phyloP scores from a whole-genome alignment of 768 basidiomycete species.

The Rickenella mellea region DNA sequence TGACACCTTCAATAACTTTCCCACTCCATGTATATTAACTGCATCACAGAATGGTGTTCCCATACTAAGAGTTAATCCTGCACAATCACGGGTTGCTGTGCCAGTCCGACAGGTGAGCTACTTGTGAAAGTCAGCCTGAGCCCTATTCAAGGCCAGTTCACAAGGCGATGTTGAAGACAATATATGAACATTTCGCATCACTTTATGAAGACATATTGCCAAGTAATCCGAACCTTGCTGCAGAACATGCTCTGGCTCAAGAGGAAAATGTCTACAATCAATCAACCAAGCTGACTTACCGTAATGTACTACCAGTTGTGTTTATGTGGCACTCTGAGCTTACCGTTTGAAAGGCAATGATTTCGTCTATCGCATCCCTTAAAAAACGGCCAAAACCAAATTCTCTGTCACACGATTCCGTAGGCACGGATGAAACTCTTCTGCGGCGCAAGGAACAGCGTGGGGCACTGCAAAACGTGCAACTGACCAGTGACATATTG shows the following conservation, averaged over 20 bases:
- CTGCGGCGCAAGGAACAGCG: slow-evolving; percentile 43
- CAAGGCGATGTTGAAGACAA: slow-evolving; percentile 63
- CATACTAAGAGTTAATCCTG: slow-evolving; percentile 53
- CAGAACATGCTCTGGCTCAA: slow-evolving; percentile 73
- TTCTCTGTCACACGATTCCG: slow-evolving; percentile 52
- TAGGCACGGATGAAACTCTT: slow-evolving; percentile 68
- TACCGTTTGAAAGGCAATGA: slow-evolving; percentile 34
- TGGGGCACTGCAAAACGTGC: slow-evolving; percentile 43
- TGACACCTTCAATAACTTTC: not conserved
- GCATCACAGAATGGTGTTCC: slow-evolving; percentile 47
- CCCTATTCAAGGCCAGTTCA: not conserved
- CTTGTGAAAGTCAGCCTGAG: not conserved
- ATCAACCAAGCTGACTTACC: slow-evolving; percentile 72
- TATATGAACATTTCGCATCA: slow-evolving; percentile 64
- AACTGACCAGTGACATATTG: slow-evolving; percentile 42
- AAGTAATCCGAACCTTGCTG: slow-evolving; percentile 49
- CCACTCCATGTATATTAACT: slow-evolving; percentile 5
- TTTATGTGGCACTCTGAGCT: slow-evolving; percentile 2
- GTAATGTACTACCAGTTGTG: slow-evolving; percentile 42
- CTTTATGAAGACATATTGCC: slow-evolving; percentile 54
- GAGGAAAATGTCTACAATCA: slow-evolving; percentile 73
- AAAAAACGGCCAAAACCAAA: slow-evolving; percentile 49
- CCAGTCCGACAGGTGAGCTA: slow-evolving; percentile 59
- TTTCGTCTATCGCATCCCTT: slow-evolving; percentile 39
- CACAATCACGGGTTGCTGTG: slow-evolving; percentile 61